phyloP scores from a whole-genome alignment of 1,284 basidiomycete genomes.

The Neolentinus lepideus region DNA sequence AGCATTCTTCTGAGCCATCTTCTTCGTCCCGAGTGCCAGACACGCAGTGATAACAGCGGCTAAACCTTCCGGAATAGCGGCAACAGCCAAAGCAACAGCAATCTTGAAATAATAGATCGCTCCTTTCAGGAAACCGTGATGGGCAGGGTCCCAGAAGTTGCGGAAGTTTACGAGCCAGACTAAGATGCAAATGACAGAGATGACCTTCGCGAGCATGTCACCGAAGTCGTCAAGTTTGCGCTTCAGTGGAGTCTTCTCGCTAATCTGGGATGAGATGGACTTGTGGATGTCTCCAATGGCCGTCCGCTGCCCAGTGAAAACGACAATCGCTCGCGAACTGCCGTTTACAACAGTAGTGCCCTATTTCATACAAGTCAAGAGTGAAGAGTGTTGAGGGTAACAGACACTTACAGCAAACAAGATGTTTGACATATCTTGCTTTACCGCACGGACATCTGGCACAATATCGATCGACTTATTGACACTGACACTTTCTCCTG shows the following conservation, averaged over 20 bases:
- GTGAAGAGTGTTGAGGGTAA: background rate
- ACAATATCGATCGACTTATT: conserved; percentile 70
- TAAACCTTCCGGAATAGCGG: conserved; percentile 93
- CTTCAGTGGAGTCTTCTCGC: conserved; percentile 92
- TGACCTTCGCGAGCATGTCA: conserved; percentile 93
- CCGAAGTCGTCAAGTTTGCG: conserved; percentile 96
- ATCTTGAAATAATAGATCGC: conserved; percentile 98
- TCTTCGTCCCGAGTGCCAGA: conserved; percentile 90
- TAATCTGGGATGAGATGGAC: conserved; percentile 84
- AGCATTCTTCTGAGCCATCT: conserved; percentile 97
- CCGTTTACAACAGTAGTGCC: conserved; percentile 95
- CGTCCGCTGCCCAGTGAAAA: conserved; percentile 78
- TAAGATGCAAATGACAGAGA: conserved; percentile 89
- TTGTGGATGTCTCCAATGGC: conserved; percentile 95
- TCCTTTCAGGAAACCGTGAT: conserved; percentile 84
- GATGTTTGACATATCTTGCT: conserved; percentile 95
- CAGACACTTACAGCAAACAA: conserved; percentile 69
- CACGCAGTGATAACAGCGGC: conserved; percentile 97
- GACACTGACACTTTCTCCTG: conserved; percentile 87
- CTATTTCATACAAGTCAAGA: conserved; percentile 29
- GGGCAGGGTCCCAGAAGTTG: conserved; percentile 89
- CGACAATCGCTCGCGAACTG: conserved; percentile 77
- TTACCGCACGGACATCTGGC: conserved; percentile 71
- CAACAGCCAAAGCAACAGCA: conserved; percentile 92
- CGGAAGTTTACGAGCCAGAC: conserved; percentile 95